A percentile compares a stretch with the other conserved stretches of the same genome.
Conservation (phyloP, 2,329 filamentous ascomycete genomes). For the Trichoderma endophyticum region DNA sequence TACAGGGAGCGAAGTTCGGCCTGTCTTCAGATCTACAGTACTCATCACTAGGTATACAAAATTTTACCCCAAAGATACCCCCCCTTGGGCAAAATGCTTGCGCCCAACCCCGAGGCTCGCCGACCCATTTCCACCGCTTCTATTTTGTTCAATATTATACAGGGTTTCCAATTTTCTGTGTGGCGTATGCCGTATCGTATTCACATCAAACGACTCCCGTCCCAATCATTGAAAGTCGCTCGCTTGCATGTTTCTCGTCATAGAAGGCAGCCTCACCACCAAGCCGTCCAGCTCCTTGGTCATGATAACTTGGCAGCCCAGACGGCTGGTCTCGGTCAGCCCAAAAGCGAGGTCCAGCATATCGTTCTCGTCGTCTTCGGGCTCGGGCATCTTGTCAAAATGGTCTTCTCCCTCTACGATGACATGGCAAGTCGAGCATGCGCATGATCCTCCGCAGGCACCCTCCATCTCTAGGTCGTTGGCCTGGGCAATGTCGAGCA, state of each 20-base stretch:
- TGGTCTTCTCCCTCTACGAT: conserved; percentile 71
- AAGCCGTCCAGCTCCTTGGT: conserved; percentile 83
- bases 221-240: conserved; percentile 69
- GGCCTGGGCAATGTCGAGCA: conserved; percentile 91
- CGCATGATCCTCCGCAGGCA: conserved; percentile 90
- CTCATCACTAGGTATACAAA: conserved; percentile 14
- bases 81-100: conserved; percentile 4
- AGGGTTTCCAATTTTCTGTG: background rate
- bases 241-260: conserved; percentile 94
- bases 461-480: conserved; percentile 98
- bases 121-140: conserved; percentile 7
- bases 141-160: conserved; percentile 17
- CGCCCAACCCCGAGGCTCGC: conserved; percentile 7
- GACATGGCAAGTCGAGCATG: conserved; percentile 90
- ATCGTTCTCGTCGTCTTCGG: conserved; percentile 79
- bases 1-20: conserved; percentile 19
- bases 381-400: conserved; percentile 76
- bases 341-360: conserved; percentile 91
- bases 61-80: conserved; percentile 17
- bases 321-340: conserved; percentile 75
- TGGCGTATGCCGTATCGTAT: background rate
- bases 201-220: background rate
- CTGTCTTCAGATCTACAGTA: conserved; percentile 16
- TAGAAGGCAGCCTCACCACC: conserved; percentile 78
- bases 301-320: conserved; percentile 93